Conservation (phyloP, 2,329 filamentous ascomycete genomes). For the Eutypella sp. region DNA sequence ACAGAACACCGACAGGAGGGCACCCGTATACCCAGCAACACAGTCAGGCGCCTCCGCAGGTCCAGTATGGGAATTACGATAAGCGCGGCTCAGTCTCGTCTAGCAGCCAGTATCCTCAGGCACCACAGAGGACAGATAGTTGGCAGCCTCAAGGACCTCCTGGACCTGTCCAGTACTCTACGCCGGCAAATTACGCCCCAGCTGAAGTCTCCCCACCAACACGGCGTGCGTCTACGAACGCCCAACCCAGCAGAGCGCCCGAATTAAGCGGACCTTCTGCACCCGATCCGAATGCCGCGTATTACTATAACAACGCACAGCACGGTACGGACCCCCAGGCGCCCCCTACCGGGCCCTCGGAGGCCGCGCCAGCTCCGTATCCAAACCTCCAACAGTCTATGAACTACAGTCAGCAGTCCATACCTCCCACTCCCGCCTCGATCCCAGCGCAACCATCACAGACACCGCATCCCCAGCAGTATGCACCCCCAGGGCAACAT, state of each 20-base stretch:
- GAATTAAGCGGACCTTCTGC: constrained; percentile 29
- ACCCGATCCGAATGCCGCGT: constrained; percentile 50
- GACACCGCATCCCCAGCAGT: constrained; percentile 26
- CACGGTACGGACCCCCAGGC: constrained; percentile 28
- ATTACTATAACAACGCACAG: constrained; percentile 49
- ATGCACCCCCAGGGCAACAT: constrained; percentile 27
- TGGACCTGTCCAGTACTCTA: constrained; percentile 33
- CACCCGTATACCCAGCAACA: constrained; percentile 49
- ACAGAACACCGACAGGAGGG: constrained; percentile 42
- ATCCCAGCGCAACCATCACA: constrained; percentile 23
- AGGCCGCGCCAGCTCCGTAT: constrained; percentile 46
- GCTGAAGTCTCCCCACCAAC: constrained; percentile 26
- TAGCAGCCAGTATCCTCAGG: constrained; percentile 39
- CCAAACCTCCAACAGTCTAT: constrained; percentile 44
- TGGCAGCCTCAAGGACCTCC: constrained; percentile 43
- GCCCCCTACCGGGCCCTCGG: constrained; percentile 36
- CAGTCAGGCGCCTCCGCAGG: constrained; percentile 38
- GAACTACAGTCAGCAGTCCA: constrained; percentile 40
- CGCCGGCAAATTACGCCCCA: constrained; percentile 27
- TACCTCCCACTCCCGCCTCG: constrained; percentile 32
- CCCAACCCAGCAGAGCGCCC: constrained; percentile 21
- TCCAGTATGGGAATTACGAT: constrained; percentile 41
- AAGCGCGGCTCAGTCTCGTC: constrained; percentile 35
- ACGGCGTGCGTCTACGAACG: constrained; percentile 24
- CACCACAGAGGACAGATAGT: constrained; percentile 44